Conservation (phyloP, 2,329 filamentous ascomycete genomes). For the Lecanicillium sp. region DNA sequence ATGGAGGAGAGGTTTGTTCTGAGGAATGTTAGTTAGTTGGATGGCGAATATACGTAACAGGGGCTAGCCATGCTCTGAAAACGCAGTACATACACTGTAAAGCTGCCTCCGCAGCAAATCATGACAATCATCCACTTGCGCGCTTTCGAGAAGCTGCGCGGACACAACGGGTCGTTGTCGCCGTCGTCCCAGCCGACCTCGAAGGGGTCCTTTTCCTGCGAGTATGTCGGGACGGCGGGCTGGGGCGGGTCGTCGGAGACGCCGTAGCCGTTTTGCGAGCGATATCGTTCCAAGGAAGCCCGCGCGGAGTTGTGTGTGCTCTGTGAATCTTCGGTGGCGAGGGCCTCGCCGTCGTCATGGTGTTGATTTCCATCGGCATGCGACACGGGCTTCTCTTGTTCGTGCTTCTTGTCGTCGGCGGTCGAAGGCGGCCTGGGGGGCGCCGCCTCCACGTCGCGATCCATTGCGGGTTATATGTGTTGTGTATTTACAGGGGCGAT, state of each 20-base stretch:
- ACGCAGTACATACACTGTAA: constrained; percentile 66
- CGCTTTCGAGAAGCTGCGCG: constrained; percentile 56
- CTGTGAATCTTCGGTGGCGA: background rate
- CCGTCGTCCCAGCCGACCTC: constrained; percentile 69
- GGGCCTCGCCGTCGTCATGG: no score
- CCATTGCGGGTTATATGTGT: constrained; percentile 9
- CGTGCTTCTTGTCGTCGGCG: background rate
- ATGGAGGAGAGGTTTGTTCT: constrained; percentile 83
- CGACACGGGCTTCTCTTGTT: no score
- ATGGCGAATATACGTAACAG: background rate
- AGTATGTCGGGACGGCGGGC: constrained; percentile 1
- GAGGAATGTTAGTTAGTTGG: constrained; percentile 9
- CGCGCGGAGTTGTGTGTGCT: background rate
- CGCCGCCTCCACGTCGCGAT: constrained; percentile 18
- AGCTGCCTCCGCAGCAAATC: constrained; percentile 64
- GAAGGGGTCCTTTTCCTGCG: constrained; percentile 39
- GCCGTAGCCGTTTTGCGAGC: constrained; percentile 38
- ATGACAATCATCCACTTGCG: constrained; percentile 74
- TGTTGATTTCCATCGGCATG: no score
- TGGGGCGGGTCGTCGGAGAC: constrained; percentile 23
- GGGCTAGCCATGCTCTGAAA: background rate
- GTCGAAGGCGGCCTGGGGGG: constrained; percentile 10
- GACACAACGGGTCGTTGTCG: constrained; percentile 65
- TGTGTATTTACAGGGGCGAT: no score
- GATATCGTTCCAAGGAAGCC: constrained; percentile 19